Evolutionary conservation across 805 yeast genomes (phyloP), one percentile per base, ranked within the genome.

Genomic region (Schwanniomyces yamadae): DNA sequence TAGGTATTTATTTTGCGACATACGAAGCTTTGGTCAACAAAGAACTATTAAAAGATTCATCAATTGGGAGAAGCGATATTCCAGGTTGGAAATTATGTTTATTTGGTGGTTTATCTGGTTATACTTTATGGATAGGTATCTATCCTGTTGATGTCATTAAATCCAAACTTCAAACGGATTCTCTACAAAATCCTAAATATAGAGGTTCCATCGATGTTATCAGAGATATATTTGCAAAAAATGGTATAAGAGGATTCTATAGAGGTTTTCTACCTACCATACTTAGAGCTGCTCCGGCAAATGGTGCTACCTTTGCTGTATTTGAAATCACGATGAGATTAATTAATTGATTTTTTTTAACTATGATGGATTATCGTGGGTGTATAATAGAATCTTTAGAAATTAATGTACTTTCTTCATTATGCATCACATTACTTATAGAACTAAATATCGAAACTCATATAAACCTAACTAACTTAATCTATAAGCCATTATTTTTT

Each of bases 241-340:
- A 71, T 34, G 97, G 98, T 18, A 39, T 79, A 17, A 70, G 70
- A 44, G 95, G 95, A 0, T 84, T 93, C 54, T 85, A 86, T 64
- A 82, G 82, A 63, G 99, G 99, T 1, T 90, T 95, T 56, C 62
- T 79, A 13, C 97, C 99, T 24, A 90, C 98, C 0, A 78, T 93
- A 45, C 67, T 93, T 45, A 83, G 99, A 65, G 98, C 99, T 33
- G 95, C 96, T 3, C 99, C 99, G 1, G 99, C 95, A 3, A 95
- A 93, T 57, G 99, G 96, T 27, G 95, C 95, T 20, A 95, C 99
- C 0, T 93, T 93, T 64, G 83, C 88, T 28, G 89, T 95, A 2
- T 93, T 93, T 58, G 99, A 93, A 61, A 63, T 84, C 33, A 85
- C 96, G 4, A 83, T 90, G 84, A 78, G 95, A 63, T 48, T 69